Percentiles rank a stretch among this genome's conserved stretches.
Conservation (phyloP, 768 basidiomycete species). For the Suillus subalutaceus region DNA sequence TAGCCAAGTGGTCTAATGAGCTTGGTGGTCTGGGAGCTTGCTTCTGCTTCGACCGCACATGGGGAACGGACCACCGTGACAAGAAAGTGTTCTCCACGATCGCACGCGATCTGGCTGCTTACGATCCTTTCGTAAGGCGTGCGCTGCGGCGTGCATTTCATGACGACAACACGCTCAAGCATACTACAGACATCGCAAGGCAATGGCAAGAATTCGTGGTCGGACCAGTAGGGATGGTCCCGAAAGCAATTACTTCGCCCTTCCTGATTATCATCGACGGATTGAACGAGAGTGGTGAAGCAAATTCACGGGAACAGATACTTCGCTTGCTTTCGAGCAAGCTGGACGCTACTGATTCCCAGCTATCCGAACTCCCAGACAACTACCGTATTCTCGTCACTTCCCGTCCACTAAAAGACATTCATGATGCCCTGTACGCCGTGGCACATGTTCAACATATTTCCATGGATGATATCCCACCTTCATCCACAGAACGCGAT, state of each 20-base stretch:
- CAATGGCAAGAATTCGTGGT: too few relatives aligned
- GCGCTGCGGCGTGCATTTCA: not conserved
- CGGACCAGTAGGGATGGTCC: too few relatives aligned
- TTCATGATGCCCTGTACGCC: not conserved
- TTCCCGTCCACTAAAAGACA: slow-evolving; percentile 12
- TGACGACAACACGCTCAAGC: not conserved
- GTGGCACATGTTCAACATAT: not conserved
- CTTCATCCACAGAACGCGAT: not conserved
- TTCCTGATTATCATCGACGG: too few relatives aligned
- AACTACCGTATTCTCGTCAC: too few relatives aligned
- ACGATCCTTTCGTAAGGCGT: not conserved
- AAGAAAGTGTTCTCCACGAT: not conserved
- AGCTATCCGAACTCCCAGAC: too few relatives aligned
- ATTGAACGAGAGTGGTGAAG: not conserved
- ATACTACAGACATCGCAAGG: too few relatives aligned
- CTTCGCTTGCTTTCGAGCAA: too few relatives aligned
- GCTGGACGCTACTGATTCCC: too few relatives aligned
- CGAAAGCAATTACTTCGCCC: slow-evolving; percentile 14
- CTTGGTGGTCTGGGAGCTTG: too few relatives aligned
- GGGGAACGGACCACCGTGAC: not conserved
- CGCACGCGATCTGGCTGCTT: not conserved
- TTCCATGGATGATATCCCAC: not conserved
- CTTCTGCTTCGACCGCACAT: not conserved
- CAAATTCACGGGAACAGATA: not conserved
- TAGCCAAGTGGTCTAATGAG: slow-evolving; percentile 8